Percentiles rank a stretch among this genome's conserved stretches.
Evolutionary conservation across 176 grass and related monocot genomes (phyloP).

Genomic region (Paspalum vaginatum): DNA sequence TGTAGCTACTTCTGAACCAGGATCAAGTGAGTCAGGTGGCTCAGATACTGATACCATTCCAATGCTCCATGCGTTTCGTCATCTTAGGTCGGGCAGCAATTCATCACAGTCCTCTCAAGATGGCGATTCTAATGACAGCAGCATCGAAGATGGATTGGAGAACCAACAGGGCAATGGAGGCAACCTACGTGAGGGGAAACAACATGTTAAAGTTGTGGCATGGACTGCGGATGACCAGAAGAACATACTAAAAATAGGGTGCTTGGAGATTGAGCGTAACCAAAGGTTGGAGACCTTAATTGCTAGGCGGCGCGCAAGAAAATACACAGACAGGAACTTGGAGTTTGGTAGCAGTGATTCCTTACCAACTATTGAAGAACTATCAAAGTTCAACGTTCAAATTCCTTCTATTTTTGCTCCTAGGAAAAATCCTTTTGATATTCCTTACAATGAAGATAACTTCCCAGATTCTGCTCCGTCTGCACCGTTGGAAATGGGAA

Average conservation of each 20-base stretch:
- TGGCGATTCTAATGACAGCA: conserved; percentile 45
- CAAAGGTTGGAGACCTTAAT: conserved; percentile 59
- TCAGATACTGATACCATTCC: conserved; percentile 46
- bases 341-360: conserved; percentile 49
- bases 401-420: conserved; percentile 55
- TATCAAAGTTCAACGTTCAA: conserved; percentile 53
- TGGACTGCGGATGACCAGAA: conserved; percentile 71
- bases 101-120: conserved; percentile 51
- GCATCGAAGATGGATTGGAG: conserved; percentile 32
- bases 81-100: conserved; percentile 35
- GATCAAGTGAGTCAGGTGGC: conserved; percentile 44
- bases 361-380: conserved; percentile 38
- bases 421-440: conserved; percentile 57
- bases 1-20: conserved; percentile 33
- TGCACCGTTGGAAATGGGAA: conserved; percentile 29
- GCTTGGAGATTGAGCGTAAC: conserved; percentile 61
- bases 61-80: conserved; percentile 48
- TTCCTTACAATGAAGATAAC: conserved; percentile 62
- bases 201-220: conserved; percentile 37
- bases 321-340: conserved; percentile 47
- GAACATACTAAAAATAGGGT: conserved; percentile 53
- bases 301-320: conserved; percentile 48
- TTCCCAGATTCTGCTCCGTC: conserved; percentile 69
- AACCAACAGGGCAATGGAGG: conserved; percentile 34
- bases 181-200: conserved; percentile 6